Conservation (phyloP, 176 grass and related monocot species). For the Alloteropsis semialata region DNA sequence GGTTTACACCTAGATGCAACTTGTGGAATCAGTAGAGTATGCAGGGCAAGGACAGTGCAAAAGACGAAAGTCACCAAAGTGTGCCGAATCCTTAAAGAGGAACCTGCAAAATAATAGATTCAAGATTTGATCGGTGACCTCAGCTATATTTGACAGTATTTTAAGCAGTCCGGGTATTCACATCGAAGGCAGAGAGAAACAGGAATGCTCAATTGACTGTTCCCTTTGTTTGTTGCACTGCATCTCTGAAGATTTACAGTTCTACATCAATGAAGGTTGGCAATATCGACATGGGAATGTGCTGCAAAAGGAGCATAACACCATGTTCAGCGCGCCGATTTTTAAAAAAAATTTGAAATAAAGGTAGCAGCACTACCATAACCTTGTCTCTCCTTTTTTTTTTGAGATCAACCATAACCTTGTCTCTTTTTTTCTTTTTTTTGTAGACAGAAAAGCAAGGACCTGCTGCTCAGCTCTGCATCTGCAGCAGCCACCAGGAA, state of each 20-base stretch:
- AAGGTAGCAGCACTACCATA: too few species aligned
- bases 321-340: too few species aligned
- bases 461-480: too few species aligned
- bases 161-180: background rate
- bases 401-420: too few species aligned
- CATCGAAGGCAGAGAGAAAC: background rate
- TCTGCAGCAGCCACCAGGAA: too few species aligned
- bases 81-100: background rate
- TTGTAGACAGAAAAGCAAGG: too few species aligned
- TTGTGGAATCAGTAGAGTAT: background rate
- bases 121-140: background rate
- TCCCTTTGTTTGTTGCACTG: background rate
- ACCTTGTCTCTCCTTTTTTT: too few species aligned
- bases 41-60: background rate
- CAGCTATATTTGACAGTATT: background rate
- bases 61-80: constrained; percentile 6
- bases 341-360: too few species aligned
- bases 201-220: background rate
- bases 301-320: too few species aligned
- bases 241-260: background rate
- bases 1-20: constrained; percentile 1
- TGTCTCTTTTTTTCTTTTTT: too few species aligned
- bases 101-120: background rate
- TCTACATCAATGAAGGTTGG: too few species aligned
- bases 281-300: too few species aligned